Conservation (phyloP, 305 asterid species). For the Ilex paraguariensis region DNA sequence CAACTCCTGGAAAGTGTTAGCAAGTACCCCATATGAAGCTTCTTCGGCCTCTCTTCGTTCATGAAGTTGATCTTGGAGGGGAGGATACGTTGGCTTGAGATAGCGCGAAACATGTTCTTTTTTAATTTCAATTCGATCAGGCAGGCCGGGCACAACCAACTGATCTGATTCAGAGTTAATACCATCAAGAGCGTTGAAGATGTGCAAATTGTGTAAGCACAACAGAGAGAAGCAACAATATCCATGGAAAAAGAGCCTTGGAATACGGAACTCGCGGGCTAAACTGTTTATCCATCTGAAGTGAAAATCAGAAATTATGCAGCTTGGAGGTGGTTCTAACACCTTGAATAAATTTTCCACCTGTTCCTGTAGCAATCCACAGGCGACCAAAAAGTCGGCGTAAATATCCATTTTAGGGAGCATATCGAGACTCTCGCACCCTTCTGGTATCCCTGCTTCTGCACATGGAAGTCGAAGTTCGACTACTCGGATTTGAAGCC, state of each 20-base stretch:
- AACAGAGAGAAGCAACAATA: constrained; percentile 36
- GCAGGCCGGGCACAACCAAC: constrained; percentile 45
- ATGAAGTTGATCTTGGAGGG: constrained; percentile 11
- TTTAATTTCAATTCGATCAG: constrained; percentile 34
- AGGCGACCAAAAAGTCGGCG: constrained; percentile 30
- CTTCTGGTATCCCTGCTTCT: too few relatives aligned
- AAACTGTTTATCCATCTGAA: constrained; percentile 42
- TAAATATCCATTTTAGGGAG: neutral
- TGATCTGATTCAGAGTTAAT: constrained; percentile 37
- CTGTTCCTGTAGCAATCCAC: constrained; percentile 24
- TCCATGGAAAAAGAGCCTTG: constrained; percentile 44
- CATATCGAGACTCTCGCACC: too few relatives aligned
- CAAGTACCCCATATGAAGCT: neutral
- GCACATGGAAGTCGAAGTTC: too few relatives aligned
- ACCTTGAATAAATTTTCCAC: constrained; percentile 20
- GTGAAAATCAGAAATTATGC: constrained; percentile 50
- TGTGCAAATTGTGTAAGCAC: constrained; percentile 17
- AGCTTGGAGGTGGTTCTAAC: constrained; percentile 32
- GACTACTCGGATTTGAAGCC: too few relatives aligned
- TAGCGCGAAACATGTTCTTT: constrained; percentile 34
- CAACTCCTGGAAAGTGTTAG: neutral
- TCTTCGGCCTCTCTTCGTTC: neutral
- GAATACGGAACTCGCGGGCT: constrained; percentile 22
- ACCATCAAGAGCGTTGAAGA: constrained; percentile 16
- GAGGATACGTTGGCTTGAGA: constrained; percentile 3